Conservation (phyloP, 106 monocot genomes). For the Dendrobium chrysotoxum region DNA sequence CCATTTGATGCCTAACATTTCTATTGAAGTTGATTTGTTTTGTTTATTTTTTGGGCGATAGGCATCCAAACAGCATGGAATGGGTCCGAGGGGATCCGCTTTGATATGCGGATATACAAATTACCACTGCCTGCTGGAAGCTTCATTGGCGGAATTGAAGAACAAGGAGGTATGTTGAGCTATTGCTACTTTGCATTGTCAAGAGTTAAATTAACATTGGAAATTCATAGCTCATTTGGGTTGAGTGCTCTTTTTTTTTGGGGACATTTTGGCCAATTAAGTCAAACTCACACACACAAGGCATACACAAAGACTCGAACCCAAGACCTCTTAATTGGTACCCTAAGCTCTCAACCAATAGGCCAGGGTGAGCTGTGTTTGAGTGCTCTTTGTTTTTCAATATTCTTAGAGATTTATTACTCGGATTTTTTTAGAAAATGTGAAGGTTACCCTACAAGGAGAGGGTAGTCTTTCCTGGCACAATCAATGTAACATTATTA, state of each 20-base stretch:
- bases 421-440: too few species aligned
- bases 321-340: too few species aligned
- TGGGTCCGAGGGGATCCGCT: conserved; percentile 89
- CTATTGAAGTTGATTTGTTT: not conserved
- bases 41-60: conserved; percentile 11
- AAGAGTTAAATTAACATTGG: not conserved
- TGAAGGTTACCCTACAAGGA: too few species aligned
- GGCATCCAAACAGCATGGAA: conserved; percentile 65
- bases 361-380: too few species aligned
- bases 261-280: too few species aligned
- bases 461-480: too few species aligned
- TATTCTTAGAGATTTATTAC: too few species aligned
- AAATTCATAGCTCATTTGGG: not conserved
- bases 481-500: too few species aligned
- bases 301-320: too few species aligned
- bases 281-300: too few species aligned
- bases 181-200: not conserved
- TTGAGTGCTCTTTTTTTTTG: not conserved
- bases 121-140: conserved; percentile 68
- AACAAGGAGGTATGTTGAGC: conserved; percentile 63
- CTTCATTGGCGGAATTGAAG: conserved; percentile 70
- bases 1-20: not conserved
- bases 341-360: too few species aligned
- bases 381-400: too few species aligned
- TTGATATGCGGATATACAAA: conserved; percentile 83